Percentiles rank a stretch among this genome's conserved stretches.
Conservation (phyloP, 1,284 basidiomycete genomes). For the Pseudomicrostroma phylloplanum region DNA sequence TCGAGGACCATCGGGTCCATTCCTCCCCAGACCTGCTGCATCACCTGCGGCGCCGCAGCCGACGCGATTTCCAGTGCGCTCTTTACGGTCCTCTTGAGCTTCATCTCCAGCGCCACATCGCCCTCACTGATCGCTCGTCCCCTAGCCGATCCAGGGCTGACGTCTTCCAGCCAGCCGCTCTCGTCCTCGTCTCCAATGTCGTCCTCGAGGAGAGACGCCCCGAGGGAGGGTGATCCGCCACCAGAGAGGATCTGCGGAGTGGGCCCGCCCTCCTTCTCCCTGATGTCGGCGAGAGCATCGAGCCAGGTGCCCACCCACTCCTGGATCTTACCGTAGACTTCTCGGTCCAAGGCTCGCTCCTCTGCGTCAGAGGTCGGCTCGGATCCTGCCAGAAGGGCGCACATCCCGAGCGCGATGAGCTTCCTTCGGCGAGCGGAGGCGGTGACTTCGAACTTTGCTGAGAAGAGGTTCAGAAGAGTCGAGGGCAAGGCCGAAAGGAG, state of each 20-base stretch:
- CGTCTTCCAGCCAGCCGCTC: conserved; percentile 36
- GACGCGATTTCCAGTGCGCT: conserved; percentile 30
- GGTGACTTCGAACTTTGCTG: conserved; percentile 39
- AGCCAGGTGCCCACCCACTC: conserved; percentile 6
- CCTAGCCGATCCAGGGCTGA: conserved; percentile 33
- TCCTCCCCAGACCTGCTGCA: conserved; percentile 19
- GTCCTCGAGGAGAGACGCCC: conserved; percentile 11
- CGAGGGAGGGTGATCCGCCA: conserved; percentile 10
- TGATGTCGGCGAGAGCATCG: conserved; percentile 8
- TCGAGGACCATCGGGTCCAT: conserved; percentile 45
- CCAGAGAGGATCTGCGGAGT: not conserved
- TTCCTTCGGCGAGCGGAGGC: conserved; percentile 34
- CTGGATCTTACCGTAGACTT: not conserved
- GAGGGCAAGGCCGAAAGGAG: not conserved
- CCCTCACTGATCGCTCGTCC: conserved; percentile 21
- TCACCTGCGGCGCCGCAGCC: conserved; percentile 11
- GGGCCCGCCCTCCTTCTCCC: conserved; percentile 1
- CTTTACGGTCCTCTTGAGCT: conserved; percentile 25
- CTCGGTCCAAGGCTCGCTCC: not conserved
- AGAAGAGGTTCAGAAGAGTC: conserved; percentile 11
- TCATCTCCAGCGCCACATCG: conserved; percentile 28
- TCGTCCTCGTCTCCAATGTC: conserved; percentile 23
- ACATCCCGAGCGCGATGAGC: conserved; percentile 6
- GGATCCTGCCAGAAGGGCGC: not conserved
- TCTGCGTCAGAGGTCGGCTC: not conserved